phyloP scores from a whole-genome alignment of 2,329 filamentous ascomycete genomes.

The Cucurbitaria berberidis region DNA sequence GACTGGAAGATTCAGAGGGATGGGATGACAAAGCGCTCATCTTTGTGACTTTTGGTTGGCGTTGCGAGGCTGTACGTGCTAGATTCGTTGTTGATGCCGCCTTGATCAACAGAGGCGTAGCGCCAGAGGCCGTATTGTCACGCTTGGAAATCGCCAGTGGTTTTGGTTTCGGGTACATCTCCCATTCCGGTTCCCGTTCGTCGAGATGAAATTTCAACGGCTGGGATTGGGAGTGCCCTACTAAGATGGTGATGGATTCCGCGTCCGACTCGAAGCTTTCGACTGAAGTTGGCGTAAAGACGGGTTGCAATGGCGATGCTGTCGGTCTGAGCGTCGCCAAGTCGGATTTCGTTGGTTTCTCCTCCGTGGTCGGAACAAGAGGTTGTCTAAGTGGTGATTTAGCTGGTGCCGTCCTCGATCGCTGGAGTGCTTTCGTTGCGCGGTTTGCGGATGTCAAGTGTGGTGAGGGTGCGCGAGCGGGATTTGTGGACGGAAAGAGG shows the following conservation, averaged over 20 bases:
- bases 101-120: slow-evolving; percentile 1
- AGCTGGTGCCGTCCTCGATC: slow-evolving; percentile 39
- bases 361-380: slow-evolving; percentile 18
- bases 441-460: slow-evolving; percentile 22
- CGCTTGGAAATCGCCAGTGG: slow-evolving; percentile 19
- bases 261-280: slow-evolving; percentile 40
- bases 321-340: slow-evolving; percentile 11
- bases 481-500: slow-evolving; percentile 39
- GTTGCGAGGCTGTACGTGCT: slow-evolving; percentile 20
- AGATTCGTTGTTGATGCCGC: slow-evolving; percentile 8
- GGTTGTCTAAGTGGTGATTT: slow-evolving; percentile 36
- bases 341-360: slow-evolving; percentile 6
- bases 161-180: slow-evolving; percentile 36
- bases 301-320: slow-evolving; percentile 19
- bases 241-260: slow-evolving; percentile 37
- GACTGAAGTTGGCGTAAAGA: slow-evolving; percentile 34
- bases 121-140: background rate
- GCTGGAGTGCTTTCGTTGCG: slow-evolving; percentile 27
- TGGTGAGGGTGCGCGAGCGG: slow-evolving; percentile 35
- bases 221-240: slow-evolving; percentile 12
- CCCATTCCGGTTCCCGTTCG: slow-evolving; percentile 41
- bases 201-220: slow-evolving; percentile 30
- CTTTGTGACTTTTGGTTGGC: slow-evolving; percentile 34
- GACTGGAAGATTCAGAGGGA: slow-evolving; percentile 34
- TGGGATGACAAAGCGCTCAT: slow-evolving; percentile 37